phyloP scores from a whole-genome alignment of 495 filamentous ascomycete species.

The Penicillium manginii region DNA sequence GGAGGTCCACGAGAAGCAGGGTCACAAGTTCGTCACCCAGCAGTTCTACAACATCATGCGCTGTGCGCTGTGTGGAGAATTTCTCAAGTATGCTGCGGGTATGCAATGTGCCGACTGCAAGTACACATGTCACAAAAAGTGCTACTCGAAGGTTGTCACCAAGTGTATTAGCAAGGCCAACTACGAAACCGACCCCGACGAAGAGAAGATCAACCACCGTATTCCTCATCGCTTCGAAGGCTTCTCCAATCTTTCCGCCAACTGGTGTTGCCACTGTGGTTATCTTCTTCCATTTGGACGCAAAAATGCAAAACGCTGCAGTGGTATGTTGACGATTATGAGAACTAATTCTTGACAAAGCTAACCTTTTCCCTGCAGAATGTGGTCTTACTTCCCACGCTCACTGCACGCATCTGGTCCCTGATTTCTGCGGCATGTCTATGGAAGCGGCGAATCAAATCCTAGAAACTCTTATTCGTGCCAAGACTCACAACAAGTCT shows the following conservation, averaged over 20 bases:
- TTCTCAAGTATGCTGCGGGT: slow-evolving; percentile 96
- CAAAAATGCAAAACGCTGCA: slow-evolving; percentile 90
- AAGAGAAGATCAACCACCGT: slow-evolving; percentile 98
- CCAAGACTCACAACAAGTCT: slow-evolving; percentile 52
- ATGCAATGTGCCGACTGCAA: slow-evolving; percentile 99
- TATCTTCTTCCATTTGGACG: slow-evolving; percentile 97
- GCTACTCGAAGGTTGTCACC: slow-evolving; percentile 95
- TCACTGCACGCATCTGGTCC: slow-evolving; percentile 90
- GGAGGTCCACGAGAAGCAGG: slow-evolving; percentile 95
- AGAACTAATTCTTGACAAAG: slow-evolving; percentile 3
- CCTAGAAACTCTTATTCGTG: slow-evolving; percentile 53
- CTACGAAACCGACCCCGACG: slow-evolving; percentile 95
- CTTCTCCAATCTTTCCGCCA: slow-evolving; percentile 95
- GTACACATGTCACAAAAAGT: slow-evolving; percentile 97
- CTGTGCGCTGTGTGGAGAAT: slow-evolving; percentile 96
- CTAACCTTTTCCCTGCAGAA: slow-evolving; percentile 60
- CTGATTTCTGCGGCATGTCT: slow-evolving; percentile 99
- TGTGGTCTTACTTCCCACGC: slow-evolving; percentile 90
- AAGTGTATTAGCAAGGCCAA: slow-evolving; percentile 99
- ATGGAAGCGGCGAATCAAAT: slow-evolving; percentile 98
- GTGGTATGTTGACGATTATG: slow-evolving; percentile 57
- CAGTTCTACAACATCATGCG: slow-evolving; percentile 99
- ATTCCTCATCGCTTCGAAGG: slow-evolving; percentile 96
- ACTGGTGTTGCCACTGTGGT: slow-evolving; percentile 99
- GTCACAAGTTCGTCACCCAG: slow-evolving; percentile 96